A percentile compares a stretch with the other conserved stretches of the same genome.
Conservation (phyloP, 176 grass and related monocot species). For the Oryza nivara region DNA sequence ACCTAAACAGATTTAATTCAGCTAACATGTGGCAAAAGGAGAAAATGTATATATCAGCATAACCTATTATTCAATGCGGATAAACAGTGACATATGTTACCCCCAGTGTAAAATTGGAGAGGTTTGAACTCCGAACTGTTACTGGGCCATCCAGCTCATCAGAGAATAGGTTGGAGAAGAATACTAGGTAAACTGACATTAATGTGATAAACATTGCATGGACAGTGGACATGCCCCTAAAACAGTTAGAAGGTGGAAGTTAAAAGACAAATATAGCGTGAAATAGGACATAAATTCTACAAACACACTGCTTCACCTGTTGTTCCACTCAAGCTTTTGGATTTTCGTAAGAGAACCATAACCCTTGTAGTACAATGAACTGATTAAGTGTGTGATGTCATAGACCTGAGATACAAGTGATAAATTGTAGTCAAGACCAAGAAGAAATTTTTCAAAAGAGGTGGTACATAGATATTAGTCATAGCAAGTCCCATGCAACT, state of each 20-base stretch:
- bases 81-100: conserved; percentile 49
- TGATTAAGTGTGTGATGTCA: conserved; percentile 75
- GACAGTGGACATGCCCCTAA: conserved; percentile 91
- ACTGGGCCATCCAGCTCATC: conserved; percentile 76
- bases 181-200: conserved; percentile 93
- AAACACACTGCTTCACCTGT: conserved; percentile 51
- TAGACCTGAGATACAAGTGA: conserved; percentile 58
- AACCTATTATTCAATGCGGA: conserved; percentile 9
- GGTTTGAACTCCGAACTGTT: conserved; percentile 74
- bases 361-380: conserved; percentile 83
- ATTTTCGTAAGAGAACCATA: conserved; percentile 91
- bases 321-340: conserved; percentile 98
- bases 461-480: conserved; percentile 16
- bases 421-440: not conserved
- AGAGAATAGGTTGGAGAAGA: conserved; percentile 86
- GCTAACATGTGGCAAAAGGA: conserved; percentile 15
- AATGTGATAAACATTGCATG: conserved; percentile 94
- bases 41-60: conserved; percentile 32
- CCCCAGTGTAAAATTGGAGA: conserved; percentile 88
- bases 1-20: conserved; percentile 57
- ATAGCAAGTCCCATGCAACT: conserved; percentile 23
- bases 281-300: conserved; percentile 34
- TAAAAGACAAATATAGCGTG: conserved; percentile 24
- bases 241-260: conserved; percentile 22
- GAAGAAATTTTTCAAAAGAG: not conserved